A percentile compares a stretch with the other conserved stretches of the same genome.
Evolutionary conservation across 1,284 basidiomycete species (phyloP).

Genomic region (Ceratobasidium sp.): DNA sequence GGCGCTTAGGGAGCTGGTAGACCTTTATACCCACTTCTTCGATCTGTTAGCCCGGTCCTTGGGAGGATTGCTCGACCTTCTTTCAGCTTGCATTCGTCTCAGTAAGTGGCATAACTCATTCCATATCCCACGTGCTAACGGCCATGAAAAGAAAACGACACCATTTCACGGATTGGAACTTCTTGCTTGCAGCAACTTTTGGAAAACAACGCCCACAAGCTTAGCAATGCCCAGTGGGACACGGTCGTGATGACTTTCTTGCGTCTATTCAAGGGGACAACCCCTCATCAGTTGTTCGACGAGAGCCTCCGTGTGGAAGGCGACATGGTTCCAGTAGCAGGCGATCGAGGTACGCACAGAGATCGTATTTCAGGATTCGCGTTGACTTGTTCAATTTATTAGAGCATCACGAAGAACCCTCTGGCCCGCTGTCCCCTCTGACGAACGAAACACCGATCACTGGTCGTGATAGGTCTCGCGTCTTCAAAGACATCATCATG

Average conservation of each 20-base stretch:
- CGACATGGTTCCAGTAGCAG: slow-evolving; percentile 64
- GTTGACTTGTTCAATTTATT: slow-evolving; percentile 64
- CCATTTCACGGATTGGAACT: slow-evolving; percentile 96
- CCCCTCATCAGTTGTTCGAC: slow-evolving; percentile 97
- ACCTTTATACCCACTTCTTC: slow-evolving; percentile 97
- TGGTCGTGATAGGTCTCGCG: slow-evolving; percentile 78
- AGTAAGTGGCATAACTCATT: slow-evolving; percentile 67
- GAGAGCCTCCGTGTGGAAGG: slow-evolving; percentile 87
- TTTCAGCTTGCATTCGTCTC: slow-evolving; percentile 99
- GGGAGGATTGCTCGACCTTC: slow-evolving; percentile 91
- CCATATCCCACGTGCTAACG: slow-evolving; percentile 44
- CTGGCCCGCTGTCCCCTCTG: slow-evolving; percentile 34
- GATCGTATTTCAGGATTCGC: slow-evolving; percentile 46
- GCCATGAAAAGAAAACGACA: slow-evolving; percentile 87
- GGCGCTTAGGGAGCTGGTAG: slow-evolving; percentile 94
- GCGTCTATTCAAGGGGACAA: slow-evolving; percentile 96
- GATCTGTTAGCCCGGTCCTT: slow-evolving; percentile 91
- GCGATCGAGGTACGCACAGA: slow-evolving; percentile 17
- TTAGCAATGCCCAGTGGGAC: slow-evolving; percentile 91
- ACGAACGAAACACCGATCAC: slow-evolving; percentile 20
- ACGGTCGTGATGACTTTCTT: slow-evolving; percentile 94
- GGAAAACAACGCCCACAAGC: slow-evolving; percentile 93
- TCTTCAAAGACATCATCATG: slow-evolving; percentile 99
- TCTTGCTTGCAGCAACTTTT: slow-evolving; percentile 97
- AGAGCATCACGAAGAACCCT: slow-evolving; percentile 52